These are phyloP conservation scores for Lecanosticta acicola DNA, from an alignment of 2,329 filamentous ascomycete genomes.

Conservation along the genomic window DNA sequence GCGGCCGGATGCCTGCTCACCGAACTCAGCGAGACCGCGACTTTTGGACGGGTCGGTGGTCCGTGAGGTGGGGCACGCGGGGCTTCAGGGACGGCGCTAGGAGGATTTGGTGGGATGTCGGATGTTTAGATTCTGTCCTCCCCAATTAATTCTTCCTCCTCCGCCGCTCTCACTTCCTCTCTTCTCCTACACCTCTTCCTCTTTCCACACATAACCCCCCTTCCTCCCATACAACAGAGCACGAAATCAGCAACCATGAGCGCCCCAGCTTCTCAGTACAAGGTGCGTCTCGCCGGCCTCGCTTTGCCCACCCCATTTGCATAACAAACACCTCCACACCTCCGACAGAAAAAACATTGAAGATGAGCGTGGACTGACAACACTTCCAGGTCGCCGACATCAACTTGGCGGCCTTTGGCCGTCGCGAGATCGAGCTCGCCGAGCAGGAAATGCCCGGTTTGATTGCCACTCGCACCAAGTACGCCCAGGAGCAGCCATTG, in stretches of 20 bases:
- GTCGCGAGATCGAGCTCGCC: slow-evolving; percentile 97
- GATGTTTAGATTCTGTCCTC: too few species aligned
- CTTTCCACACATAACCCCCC: slow-evolving; percentile 5
- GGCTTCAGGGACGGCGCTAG: too few species aligned
- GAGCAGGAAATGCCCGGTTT: slow-evolving; percentile 93
- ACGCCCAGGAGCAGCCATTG: slow-evolving; percentile 86
- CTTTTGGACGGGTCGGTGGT: too few species aligned
- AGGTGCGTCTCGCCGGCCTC: not conserved
- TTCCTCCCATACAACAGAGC: slow-evolving; percentile 15
- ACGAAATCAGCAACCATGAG: slow-evolving; percentile 6
- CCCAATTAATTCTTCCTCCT: not conserved
- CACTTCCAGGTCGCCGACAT: slow-evolving; percentile 74
- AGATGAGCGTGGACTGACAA: slow-evolving; percentile 10
- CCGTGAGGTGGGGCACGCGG: too few species aligned
- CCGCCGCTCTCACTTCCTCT: slow-evolving; percentile 5
- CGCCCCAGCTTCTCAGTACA: not conserved
- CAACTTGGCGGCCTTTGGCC: slow-evolving; percentile 92
- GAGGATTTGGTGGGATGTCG: too few species aligned
- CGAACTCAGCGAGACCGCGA: too few species aligned
- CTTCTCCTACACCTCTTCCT: slow-evolving; percentile 17
- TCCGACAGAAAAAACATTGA: not conserved
- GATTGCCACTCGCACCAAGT: slow-evolving; percentile 90
- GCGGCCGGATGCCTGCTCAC: too few species aligned
- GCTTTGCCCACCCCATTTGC: too few species aligned
- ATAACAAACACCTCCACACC: too few species aligned